Evolutionary conservation across 2,329 filamentous ascomycete genomes (phyloP).

Genomic region (Emmonsia crescens): DNA sequence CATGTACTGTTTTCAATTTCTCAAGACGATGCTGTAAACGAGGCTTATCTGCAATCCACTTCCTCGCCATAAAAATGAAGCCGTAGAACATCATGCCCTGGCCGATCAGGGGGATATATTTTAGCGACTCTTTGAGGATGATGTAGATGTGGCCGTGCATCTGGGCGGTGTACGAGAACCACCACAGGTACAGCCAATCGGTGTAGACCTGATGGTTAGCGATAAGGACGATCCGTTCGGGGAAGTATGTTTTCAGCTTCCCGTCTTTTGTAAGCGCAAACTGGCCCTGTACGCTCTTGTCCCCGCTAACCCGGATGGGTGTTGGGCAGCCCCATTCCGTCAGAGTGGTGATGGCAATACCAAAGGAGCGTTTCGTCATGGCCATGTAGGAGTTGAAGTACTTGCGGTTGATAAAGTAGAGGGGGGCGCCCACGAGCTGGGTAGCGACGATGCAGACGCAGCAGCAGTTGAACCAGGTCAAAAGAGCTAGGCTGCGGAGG

Average conservation of each 20-base stretch:
- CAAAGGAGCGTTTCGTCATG: constrained; percentile 55
- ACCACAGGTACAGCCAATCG: constrained; percentile 61
- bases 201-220: constrained; percentile 58
- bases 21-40: constrained; percentile 46
- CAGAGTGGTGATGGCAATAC: constrained; percentile 50
- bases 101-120: constrained; percentile 51
- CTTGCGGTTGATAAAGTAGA: constrained; percentile 50
- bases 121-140: constrained; percentile 55
- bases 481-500: constrained; percentile 34
- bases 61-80: constrained; percentile 54
- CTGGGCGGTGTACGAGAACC: constrained; percentile 53
- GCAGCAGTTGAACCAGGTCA: constrained; percentile 36
- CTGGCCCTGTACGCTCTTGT: constrained; percentile 49
- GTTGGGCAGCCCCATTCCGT: constrained; percentile 55
- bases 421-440: constrained; percentile 49
- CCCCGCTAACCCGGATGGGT: constrained; percentile 51
- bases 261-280: constrained; percentile 47
- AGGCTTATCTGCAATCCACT: constrained; percentile 52
- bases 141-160: constrained; percentile 59
- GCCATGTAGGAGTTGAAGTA: constrained; percentile 57
- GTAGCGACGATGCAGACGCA: constrained; percentile 39
- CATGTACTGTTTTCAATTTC: constrained; percentile 41
- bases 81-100: constrained; percentile 56
- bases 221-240: constrained; percentile 51
- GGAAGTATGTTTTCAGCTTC: constrained; percentile 47